A percentile compares a stretch with the other conserved stretches of the same genome.
Conservation (phyloP, 345 rosid genomes). For the Passiflora organensis region DNA sequence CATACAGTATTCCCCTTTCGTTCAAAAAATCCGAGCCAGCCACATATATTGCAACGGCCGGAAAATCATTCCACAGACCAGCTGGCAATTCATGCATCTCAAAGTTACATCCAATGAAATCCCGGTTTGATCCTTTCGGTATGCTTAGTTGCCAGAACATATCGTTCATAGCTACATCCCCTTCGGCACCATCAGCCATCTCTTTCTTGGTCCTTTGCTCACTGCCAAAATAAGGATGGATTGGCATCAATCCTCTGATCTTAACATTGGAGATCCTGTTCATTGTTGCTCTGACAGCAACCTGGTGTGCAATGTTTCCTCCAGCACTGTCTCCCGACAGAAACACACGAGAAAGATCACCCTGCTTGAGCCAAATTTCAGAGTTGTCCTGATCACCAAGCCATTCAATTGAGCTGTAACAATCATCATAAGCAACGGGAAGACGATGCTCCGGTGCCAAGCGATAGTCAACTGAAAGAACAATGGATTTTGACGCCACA, state of each 20-base stretch:
- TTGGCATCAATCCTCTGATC: slow-evolving; percentile 37
- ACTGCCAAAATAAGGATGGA: slow-evolving; percentile 64
- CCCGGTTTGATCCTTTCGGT: slow-evolving; percentile 39
- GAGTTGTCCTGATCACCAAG: slow-evolving; percentile 11
- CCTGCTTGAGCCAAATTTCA: slow-evolving; percentile 47
- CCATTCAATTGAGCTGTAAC: slow-evolving; percentile 49
- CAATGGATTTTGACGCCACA: slow-evolving; percentile 27
- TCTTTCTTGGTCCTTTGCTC: slow-evolving; percentile 45
- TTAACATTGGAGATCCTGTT: slow-evolving; percentile 13
- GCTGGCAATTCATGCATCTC: slow-evolving; percentile 30
- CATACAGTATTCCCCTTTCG: slow-evolving; percentile 53
- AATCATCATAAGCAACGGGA: slow-evolving; percentile 51
- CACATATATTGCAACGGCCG: slow-evolving; percentile 36
- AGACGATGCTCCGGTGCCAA: slow-evolving; percentile 59
- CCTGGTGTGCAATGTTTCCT: slow-evolving; percentile 55
- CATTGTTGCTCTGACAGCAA: slow-evolving; percentile 32
- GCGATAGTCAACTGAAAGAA: slow-evolving; percentile 53
- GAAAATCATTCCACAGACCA: slow-evolving; percentile 44
- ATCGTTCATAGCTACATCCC: slow-evolving; percentile 39
- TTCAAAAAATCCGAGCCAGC: slow-evolving; percentile 61
- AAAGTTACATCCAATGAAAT: slow-evolving; percentile 48
- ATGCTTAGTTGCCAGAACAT: slow-evolving; percentile 58
- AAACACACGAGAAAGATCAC: slow-evolving; percentile 38
- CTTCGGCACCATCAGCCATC: slow-evolving; percentile 22
- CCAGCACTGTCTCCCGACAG: slow-evolving; percentile 65